Evolutionary conservation across 371 early-diverging fungal species (phyloP), one percentile per base, ranked within the genome.

Genomic region (Massospora cicadina): DNA sequence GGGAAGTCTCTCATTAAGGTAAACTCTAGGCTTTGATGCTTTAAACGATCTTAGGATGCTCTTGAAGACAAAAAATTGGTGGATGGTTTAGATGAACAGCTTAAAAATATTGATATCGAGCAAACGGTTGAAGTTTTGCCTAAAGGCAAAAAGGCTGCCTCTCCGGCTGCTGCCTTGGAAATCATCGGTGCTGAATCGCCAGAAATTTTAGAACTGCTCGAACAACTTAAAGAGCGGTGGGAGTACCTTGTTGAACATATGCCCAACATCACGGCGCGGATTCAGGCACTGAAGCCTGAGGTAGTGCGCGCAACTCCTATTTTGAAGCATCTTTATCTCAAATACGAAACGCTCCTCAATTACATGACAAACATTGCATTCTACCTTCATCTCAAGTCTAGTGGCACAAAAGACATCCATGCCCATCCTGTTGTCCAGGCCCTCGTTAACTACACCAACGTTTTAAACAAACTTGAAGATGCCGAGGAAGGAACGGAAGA

Each of bases 321-420:
- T 33, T 24, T 60, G 24, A 58, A 54, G 26, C 59, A 65, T 60
- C 30, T 67, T 5, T 62, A 27, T 57, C 71, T 68, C 60, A 76
- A 78, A 69, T 77, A 83, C 70, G 78, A 81, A 70, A 74, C 76
- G 26, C 62, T 81, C 27, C 73, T 86, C 71, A 82, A 81, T 65
- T 95, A 93, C 70, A 73, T 93, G 68, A 87, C 85, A 66, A 95
- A 95, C 67, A 80, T 93, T 63, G 82, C 93, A 24, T 93, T 91
- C 64, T 93, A 91, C 71, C 77, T 95, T 63, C 80, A 81, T 0
- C 68, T 90, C 56, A 88, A 88, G 69, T 81, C 90, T 21, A 82
- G 85, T 17, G 71, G 66, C 58, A 64, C 76, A 13, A 69, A 72
- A 13, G 75, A 81, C 63, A 68, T 87, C 54, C 81, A 78, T 55